Conservation (phyloP, 2,329 filamentous ascomycete genomes). For the Xylariaceae sp. region DNA sequence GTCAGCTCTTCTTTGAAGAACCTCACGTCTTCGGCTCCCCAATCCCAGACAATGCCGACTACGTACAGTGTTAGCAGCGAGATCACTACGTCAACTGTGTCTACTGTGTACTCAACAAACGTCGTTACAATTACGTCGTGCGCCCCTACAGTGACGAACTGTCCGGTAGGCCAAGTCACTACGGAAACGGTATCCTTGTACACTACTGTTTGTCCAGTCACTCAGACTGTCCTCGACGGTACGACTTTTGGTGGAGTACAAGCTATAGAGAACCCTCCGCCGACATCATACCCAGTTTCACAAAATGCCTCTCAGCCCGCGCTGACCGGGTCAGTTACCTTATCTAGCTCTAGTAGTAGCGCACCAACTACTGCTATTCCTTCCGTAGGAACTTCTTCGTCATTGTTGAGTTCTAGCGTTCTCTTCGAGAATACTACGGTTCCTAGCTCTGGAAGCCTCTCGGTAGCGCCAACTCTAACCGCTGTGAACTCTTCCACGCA, state of each 20-base stretch:
- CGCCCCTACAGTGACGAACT: conserved; percentile 31
- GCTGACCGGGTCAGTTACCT: conserved; percentile 1
- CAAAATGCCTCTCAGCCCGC: neutral
- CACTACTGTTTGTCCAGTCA: conserved; percentile 38
- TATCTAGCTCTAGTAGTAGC: neutral
- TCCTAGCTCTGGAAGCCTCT: neutral
- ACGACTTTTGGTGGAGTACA: conserved; percentile 28
- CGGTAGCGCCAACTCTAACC: conserved; percentile 5
- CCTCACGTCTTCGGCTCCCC: neutral
- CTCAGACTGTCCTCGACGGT: conserved; percentile 35
- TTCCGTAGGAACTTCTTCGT: conserved; percentile 20
- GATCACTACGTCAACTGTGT: conserved; percentile 32
- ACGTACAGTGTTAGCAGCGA: conserved; percentile 36
- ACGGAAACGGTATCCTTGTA: conserved; percentile 36
- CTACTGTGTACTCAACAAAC: conserved; percentile 38
- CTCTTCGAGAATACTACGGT: conserved; percentile 23
- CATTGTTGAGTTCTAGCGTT: conserved; percentile 18
- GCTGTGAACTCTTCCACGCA: conserved; percentile 15
- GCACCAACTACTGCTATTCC: conserved; percentile 3
- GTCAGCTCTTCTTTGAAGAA: conserved; percentile 11
- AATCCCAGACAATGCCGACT: conserved; percentile 28
- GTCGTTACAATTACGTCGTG: conserved; percentile 34
- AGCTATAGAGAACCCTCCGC: conserved; percentile 4
- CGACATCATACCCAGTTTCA: conserved; percentile 7
- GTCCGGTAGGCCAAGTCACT: conserved; percentile 34